Evolutionary conservation across 306 rosid genomes (phyloP), one percentile per base, ranked within the genome.

Genomic region (Coriaria nepalensis): DNA sequence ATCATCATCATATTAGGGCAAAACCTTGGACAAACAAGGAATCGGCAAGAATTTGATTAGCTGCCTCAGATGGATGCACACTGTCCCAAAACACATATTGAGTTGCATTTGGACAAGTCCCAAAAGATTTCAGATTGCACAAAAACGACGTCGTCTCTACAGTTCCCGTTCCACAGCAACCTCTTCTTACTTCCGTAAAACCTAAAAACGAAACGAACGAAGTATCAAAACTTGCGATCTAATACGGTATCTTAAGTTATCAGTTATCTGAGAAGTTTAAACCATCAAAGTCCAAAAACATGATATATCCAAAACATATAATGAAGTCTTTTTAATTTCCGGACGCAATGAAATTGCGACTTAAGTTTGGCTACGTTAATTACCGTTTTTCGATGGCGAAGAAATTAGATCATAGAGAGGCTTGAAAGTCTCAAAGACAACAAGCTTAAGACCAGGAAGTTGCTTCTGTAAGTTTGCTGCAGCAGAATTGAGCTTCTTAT

Each of bases 31-130:
- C 0, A 45, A 90, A 34, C 73, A 90, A 43, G 33, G 83, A 55
- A 73, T 84, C 94, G n/a, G 97, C 95, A 12, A 90, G 77, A 65
- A 90, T 67, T 56, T 72, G 79, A 52, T 90, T 90, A 14, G 97
- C 94, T 39, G 93, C 93, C 60, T 90, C 50, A 39, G 95, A 77
- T 55, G 97, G 95, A 71, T 90, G 97, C 38, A 81, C 97, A 37
- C 92, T 75, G 66, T 90, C 97, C 87, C 93, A 85, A 58, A 90
- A 90, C 70, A 85, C 97, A 64, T 81, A 90, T 9, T 78, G 86
- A 32, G 88, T 77, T 13, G 98, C 83, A 66, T 92, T 92, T 14
- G 85, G 40, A 63, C 96, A 92, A 37, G 94, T 92, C 68, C 99
- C 99, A 20, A 56, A 35, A 15, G 99, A 77, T 14, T 70, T 61